These are phyloP conservation scores for Allantophomopsis cytisporea DNA, from an alignment of 2,329 filamentous ascomycete genomes.

Conservation along the genomic window DNA sequence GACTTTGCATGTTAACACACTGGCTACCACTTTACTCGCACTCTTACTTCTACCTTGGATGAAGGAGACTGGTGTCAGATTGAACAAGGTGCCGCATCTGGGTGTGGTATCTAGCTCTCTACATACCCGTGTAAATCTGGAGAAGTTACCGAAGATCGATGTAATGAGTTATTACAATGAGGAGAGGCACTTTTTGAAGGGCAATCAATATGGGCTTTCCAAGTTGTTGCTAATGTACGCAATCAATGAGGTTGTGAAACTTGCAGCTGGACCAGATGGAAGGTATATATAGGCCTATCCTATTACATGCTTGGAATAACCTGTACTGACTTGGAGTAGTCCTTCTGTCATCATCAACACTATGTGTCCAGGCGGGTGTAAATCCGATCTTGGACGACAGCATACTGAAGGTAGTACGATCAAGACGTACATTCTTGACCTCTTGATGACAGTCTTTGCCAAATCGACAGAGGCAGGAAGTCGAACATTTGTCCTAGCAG, in stretches of 20 bases:
- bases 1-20: constrained; percentile 3
- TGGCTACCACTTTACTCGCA: constrained; percentile 2
- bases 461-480: constrained; percentile 18
- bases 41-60: constrained; percentile 3
- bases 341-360: constrained; percentile 3
- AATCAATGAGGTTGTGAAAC: background rate
- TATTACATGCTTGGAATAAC: too few species aligned
- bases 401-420: constrained; percentile 1
- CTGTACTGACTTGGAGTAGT: background rate
- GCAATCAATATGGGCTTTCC: background rate
- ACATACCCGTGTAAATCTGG: background rate
- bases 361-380: constrained; percentile 3
- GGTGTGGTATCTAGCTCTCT: constrained; percentile 1
- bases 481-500: constrained; percentile 15
- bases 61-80: background rate
- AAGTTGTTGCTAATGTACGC: background rate
- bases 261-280: background rate
- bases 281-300: background rate
- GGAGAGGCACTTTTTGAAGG: background rate
- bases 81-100: background rate
- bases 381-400: constrained; percentile 4
- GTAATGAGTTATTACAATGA: background rate
- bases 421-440: background rate
- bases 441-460: constrained; percentile 7
- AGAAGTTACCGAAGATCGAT: background rate